A percentile compares a stretch with the other conserved stretches of the same genome.
Conservation (phyloP, 2,329 filamentous ascomycete species). For the Aspergillus spinulosporus region DNA sequence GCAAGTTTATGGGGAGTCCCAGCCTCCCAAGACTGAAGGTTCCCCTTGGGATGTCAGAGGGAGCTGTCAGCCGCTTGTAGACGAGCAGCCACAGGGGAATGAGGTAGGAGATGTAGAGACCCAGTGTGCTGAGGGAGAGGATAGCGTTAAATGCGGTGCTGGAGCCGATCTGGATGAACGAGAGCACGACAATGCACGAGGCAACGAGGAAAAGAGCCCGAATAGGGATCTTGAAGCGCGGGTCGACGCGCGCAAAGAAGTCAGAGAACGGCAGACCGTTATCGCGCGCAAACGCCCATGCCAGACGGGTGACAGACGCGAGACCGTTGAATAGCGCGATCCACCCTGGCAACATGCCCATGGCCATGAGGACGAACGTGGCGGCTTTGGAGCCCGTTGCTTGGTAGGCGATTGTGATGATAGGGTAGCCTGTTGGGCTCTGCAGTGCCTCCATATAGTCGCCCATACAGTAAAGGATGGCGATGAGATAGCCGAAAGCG, state of each 20-base stretch:
- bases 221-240: constrained; percentile 41
- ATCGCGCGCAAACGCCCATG: constrained; percentile 48
- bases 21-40: constrained; percentile 31
- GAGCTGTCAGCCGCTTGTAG: constrained; percentile 20
- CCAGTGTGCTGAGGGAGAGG: constrained; percentile 50
- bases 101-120: constrained; percentile 53
- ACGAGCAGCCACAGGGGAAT: constrained; percentile 42
- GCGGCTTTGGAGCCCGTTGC: constrained; percentile 45
- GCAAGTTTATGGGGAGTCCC: constrained; percentile 29
- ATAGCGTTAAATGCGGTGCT: constrained; percentile 54
- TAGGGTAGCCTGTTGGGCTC: constrained; percentile 47
- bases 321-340: constrained; percentile 30
- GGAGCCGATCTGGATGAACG: constrained; percentile 52
- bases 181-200: constrained; percentile 30
- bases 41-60: constrained; percentile 25
- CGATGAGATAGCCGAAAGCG: constrained; percentile 46
- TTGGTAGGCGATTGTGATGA: constrained; percentile 53
- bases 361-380: constrained; percentile 43
- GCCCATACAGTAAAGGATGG: constrained; percentile 46
- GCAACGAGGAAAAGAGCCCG: constrained; percentile 36
- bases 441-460: constrained; percentile 40
- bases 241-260: constrained; percentile 31
- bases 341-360: constrained; percentile 30
- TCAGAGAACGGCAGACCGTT: constrained; percentile 41
- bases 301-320: constrained; percentile 41